Evolutionary conservation across 352 stramenopile species (phyloP).

Genomic region (Aphanomyces invadans): DNA sequence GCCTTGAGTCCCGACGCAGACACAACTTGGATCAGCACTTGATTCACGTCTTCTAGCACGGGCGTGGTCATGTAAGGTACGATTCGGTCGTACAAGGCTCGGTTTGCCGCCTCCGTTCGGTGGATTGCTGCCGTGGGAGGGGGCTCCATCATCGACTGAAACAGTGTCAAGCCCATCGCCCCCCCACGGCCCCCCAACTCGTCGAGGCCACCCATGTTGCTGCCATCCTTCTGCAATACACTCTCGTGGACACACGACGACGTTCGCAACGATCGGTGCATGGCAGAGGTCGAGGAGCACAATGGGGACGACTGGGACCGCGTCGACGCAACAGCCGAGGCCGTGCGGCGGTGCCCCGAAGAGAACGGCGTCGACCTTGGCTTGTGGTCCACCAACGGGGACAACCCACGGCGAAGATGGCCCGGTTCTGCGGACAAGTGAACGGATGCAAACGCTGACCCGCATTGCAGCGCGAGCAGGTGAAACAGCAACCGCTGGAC

Average conservation of each 20-base stretch:
- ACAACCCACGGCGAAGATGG: too few species aligned
- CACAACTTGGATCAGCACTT: conserved; percentile 19
- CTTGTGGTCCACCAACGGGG: too few species aligned
- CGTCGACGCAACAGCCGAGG: too few species aligned
- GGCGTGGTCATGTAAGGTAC: not conserved
- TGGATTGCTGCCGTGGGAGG: not conserved
- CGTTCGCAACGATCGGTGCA: not conserved
- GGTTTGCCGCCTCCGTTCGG: not conserved
- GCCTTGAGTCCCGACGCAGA: conserved; percentile 2
- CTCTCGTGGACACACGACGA: not conserved
- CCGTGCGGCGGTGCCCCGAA: too few species aligned
- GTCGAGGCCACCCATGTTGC: not conserved
- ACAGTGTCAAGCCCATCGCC: not conserved
- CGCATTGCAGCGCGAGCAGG: conserved; percentile 16
- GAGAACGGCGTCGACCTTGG: too few species aligned
- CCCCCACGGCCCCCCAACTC: not conserved
- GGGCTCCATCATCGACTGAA: not conserved
- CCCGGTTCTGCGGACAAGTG: too few species aligned
- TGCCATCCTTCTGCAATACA: not conserved
- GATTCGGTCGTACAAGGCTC: conserved; percentile 3
- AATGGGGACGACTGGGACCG: too few species aligned
- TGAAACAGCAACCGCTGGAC: conserved; percentile 5
- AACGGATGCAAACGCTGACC: not conserved
- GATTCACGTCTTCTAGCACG: conserved; percentile 6
- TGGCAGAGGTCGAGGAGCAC: too few species aligned